Evolutionary conservation across 169 alveolate species (phyloP).

Genomic region (Eimeria acervulina): DNA sequence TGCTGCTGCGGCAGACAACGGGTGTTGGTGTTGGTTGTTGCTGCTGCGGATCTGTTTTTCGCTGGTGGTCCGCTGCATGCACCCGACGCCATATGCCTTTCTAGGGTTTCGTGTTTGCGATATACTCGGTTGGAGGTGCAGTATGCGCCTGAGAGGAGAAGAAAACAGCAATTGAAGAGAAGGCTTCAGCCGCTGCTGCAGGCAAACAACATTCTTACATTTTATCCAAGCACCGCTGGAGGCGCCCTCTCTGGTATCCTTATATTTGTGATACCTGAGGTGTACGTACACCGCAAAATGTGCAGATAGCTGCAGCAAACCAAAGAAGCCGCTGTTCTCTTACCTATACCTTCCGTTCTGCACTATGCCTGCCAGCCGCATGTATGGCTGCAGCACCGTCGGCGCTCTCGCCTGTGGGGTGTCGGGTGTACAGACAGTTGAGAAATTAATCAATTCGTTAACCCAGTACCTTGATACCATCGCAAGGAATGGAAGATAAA

Average conservation of each 20-base stretch:
- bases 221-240: background rate
- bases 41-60: background rate
- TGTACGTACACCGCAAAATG: background rate
- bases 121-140: background rate
- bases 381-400: conserved; percentile 15
- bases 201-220: background rate
- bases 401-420: background rate
- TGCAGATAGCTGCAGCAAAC: background rate
- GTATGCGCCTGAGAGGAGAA: conserved; percentile 10
- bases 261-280: conserved; percentile 18
- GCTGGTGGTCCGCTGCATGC: background rate
- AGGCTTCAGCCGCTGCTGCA: background rate
- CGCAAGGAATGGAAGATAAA: background rate
- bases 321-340: background rate
- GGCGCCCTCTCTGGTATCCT: background rate
- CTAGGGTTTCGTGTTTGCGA: conserved; percentile 33
- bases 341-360: background rate
- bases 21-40: too few relatives aligned
- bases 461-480: background rate
- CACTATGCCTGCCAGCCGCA: conserved; percentile 26
- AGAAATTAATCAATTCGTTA: background rate
- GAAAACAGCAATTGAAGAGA: background rate
- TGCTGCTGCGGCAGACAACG: too few relatives aligned
- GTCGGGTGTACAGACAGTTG: background rate
- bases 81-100: conserved; percentile 7